phyloP scores from a whole-genome alignment of 805 yeast genomes.

The Barnettozyma californica region DNA sequence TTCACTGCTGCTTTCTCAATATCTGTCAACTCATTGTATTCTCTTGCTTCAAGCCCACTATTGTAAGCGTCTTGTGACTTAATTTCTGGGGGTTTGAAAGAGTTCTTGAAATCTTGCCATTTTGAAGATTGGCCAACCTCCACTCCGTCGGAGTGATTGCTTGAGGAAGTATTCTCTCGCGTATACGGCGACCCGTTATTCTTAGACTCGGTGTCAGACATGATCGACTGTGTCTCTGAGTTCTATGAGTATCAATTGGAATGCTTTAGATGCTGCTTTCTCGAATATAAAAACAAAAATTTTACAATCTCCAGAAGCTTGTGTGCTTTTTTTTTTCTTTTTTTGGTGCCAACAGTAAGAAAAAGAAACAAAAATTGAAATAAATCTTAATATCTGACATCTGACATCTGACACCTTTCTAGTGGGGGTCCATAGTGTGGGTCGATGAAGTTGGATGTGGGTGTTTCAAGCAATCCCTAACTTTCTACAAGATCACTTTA shows the following conservation, averaged over 20 bases:
- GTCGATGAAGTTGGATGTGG: too few relatives aligned
- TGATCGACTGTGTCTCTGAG: neutral
- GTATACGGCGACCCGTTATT: neutral
- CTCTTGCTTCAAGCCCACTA: constrained; percentile 13
- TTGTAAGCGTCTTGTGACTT: constrained; percentile 14
- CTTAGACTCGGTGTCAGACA: constrained; percentile 5
- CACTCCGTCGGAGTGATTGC: neutral
- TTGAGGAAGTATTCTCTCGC: neutral
- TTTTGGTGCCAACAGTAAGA: neutral
- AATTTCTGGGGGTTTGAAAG: constrained; percentile 35
- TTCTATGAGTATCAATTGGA: neutral
- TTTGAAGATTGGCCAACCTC: neutral
- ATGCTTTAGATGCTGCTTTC: too few relatives aligned
- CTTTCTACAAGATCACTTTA: too few relatives aligned
- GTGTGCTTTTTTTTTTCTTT: neutral
- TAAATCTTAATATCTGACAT: too few relatives aligned
- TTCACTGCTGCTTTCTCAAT: constrained; percentile 33
- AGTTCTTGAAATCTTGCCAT: constrained; percentile 35
- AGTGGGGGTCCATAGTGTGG: too few relatives aligned
- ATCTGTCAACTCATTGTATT: constrained; percentile 27
- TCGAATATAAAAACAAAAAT: too few relatives aligned
- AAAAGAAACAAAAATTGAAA: neutral
- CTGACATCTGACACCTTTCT: too few relatives aligned
- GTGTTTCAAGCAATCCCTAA: too few relatives aligned
- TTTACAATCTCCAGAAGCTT: neutral